These are phyloP conservation scores for Francoa sonchifolia DNA, from an alignment of 441 rosid species.

Conservation along the genomic window DNA sequence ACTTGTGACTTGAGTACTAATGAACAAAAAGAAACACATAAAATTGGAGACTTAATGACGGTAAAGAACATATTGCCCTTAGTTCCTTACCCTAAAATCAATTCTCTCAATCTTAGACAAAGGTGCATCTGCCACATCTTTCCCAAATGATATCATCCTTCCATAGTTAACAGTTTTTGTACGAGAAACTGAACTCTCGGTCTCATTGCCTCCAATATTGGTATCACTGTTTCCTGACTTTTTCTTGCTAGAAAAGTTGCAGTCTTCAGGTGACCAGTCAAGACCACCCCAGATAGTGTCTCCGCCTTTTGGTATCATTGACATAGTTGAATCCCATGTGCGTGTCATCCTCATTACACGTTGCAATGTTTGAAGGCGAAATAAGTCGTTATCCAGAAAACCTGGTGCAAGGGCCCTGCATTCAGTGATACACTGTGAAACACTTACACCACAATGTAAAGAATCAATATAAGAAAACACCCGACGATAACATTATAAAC, in stretches of 20 bases:
- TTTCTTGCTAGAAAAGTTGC: conserved; percentile 26
- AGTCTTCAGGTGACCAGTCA: conserved; percentile 89
- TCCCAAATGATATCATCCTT: conserved; percentile 79
- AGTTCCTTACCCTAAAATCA: conserved; percentile 84
- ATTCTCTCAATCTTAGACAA: conserved; percentile 55
- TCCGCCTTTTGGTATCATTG: conserved; percentile 93
- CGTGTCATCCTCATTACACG: conserved; percentile 77
- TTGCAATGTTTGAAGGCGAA: conserved; percentile 74
- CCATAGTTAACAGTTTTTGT: conserved; percentile 48
- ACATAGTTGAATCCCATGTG: conserved; percentile 95
- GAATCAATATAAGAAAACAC: no score
- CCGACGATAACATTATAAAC: no score
- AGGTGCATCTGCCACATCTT: conserved; percentile 62
- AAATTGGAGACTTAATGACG: no score
- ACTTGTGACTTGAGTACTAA: no score
- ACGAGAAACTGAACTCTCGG: conserved; percentile 25
- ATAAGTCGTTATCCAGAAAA: conserved; percentile 62
- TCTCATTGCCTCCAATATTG: conserved; percentile 12
- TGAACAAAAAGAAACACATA: no score
- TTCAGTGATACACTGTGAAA: conserved; percentile 3
- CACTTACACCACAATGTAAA: no score
- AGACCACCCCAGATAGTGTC: conserved; percentile 89
- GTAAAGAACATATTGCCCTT: no score
- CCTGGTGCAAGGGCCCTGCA: conserved; percentile 90
- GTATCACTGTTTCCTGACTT: conserved; percentile 29